Evolutionary conservation across 805 yeast genomes (phyloP), one percentile per base, ranked within the genome.

Genomic region (Scheffersomyces stipitis): DNA sequence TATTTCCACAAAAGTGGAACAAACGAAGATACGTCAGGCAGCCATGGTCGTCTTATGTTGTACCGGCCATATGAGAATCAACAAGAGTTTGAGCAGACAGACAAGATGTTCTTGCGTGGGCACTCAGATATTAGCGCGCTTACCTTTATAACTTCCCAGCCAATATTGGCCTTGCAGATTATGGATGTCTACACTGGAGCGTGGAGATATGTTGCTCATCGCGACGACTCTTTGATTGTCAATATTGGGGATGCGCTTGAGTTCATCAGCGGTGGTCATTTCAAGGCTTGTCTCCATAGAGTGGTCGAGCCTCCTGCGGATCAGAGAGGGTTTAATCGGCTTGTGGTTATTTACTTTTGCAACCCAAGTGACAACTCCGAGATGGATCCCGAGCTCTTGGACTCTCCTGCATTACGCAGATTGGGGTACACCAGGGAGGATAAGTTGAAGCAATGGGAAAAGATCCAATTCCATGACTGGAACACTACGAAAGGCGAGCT

Each of bases 241-340:
- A 69, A 69, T 38, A 51, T 68, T 30, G 73, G 73, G 4, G 74
- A 69, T 44, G 58, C 69, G 1, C 36, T 69, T 34, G 71, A 68
- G 41, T 66, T 65, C 31, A 52, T 66, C 23, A 61, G 71, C 16
- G 78, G 77, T 4, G 73, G 72, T 0, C 70, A 65, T 38, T 73
- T 71, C 53, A 67, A 68, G 36, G 67, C 75, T 10, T 62, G 73
- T 6, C 56, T 73, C 30, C 78, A 73, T 37, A 48, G 78, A 32
- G 78, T 73, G 4, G 62, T 68, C n/a, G 62, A 67, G 20, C 76
- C 78, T 4, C 76, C 76, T 3, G 41, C 36, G 2, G 72, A 69
- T 32, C 78, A 73, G 45, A 44, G 42, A 15, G 39, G 48, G 1
- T 59, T 52, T 42, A 51, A 59, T 18, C 54, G 78, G 34, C 57